Evolutionary conservation across 768 basidiomycete species (phyloP).

Genomic region (Mycena indigotica): DNA sequence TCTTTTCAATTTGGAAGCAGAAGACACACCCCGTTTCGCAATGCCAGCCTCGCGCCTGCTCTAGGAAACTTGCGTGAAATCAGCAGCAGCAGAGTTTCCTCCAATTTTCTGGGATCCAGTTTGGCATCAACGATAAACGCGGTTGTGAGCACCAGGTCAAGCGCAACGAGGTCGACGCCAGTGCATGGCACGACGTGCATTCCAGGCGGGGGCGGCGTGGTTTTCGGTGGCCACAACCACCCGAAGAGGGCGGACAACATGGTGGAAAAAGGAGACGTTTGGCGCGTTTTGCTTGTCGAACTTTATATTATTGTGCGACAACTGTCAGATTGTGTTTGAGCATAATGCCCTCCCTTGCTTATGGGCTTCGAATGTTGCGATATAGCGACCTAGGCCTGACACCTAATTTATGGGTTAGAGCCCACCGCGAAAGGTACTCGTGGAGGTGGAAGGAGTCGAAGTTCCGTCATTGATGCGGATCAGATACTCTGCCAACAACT

Average conservation of each 20-base stretch:
- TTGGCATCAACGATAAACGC: not conserved
- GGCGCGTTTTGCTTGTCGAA: no score
- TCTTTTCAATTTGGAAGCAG: not conserved
- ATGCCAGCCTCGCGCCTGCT: conserved; percentile 2
- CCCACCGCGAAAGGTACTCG: no score
- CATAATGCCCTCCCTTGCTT: no score
- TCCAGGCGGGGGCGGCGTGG: not conserved
- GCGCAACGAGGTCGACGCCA: not conserved
- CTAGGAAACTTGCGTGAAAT: conserved; percentile 1
- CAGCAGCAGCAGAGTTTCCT: not conserved
- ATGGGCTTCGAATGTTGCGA: no score
- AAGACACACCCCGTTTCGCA: not conserved
- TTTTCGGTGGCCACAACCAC: not conserved
- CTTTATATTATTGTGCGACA: no score
- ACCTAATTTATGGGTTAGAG: no score
- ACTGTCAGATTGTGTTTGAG: no score
- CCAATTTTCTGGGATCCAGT: conserved; percentile 1
- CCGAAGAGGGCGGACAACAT: not conserved
- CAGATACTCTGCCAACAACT: no score
- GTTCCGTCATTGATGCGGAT: no score
- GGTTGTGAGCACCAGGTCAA: not conserved
- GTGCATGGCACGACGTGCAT: conserved; percentile 3
- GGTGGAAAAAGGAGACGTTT: no score
- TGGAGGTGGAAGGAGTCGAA: no score
- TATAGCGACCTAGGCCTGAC: no score